Base-by-base conservation (phyloP, 352 stramenopile species). In the Globisporangium abappressorium region DNA sequence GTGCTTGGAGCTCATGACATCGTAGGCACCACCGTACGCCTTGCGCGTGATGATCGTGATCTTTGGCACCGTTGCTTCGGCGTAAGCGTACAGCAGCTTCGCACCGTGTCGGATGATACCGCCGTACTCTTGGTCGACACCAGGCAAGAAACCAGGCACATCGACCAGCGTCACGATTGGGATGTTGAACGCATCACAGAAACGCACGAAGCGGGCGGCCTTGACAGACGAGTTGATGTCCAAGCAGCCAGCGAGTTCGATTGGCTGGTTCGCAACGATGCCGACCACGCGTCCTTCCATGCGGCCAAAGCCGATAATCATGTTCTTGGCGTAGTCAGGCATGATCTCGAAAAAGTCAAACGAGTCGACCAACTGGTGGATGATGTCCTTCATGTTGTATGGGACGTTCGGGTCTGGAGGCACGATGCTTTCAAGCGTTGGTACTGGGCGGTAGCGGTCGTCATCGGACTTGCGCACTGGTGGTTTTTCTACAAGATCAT, bases 1-100 rank as follows among this genome's bases (percentile, higher is more conserved):
- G 78, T 99, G 97, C 85, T 99, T 99, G 63, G 93, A 98, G 65
- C 86, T 91, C 97, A 99, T 99, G 41, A 99, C 96, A 78, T 99
- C 97, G 80, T 99, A 99, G 4, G 97, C 97, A 47, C 97, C 97
- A 62, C 97, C 97, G 77, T 99, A 99, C 24, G 97, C 97, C 75
- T 99, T 99, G 38, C 97, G 87, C 26, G 96, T 99, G 78, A 99
- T 99, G 33, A 99, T 96, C 22, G 97, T 99, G 73, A 97, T 87
- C 77, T 99, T 99, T n/a, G 97, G 97, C 56, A 99, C 97, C 14
- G 92, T 99, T 24, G 97, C 97, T 74, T 99, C 96, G 3, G 95
- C 93, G 73, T 99, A 99, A 18, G 97, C 97, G 82, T 99, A 99
- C 43, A 99, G 77, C 36, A 99, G 80, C 84, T 99, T 99, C 47